Evolutionary conservation across 1,139 yeast genomes (phyloP).

Genomic region (Meyerozyma smithsonii): DNA sequence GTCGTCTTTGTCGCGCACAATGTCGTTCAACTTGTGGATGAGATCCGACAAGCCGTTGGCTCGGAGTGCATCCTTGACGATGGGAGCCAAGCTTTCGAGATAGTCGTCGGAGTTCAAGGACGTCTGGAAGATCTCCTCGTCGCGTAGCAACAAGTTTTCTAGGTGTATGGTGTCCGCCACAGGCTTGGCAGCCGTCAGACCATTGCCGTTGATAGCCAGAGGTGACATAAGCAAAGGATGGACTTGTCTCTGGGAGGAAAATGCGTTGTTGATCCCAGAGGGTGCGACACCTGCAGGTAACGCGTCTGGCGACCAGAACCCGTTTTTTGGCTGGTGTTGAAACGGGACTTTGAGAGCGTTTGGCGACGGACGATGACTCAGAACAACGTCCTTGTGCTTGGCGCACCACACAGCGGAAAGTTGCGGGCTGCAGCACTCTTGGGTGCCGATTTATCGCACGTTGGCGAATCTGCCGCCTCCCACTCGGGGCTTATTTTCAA

Average conservation of each 20-base stretch:
- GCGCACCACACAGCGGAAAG: constrained; percentile 37
- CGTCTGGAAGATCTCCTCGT: constrained; percentile 44
- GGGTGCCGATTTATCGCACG: constrained; percentile 5
- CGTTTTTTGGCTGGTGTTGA: background rate
- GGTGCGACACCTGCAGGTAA: background rate
- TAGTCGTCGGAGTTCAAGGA: constrained; percentile 64
- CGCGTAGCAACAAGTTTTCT: constrained; percentile 38
- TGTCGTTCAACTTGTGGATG: constrained; percentile 49
- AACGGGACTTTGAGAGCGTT: background rate
- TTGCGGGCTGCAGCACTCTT: constrained; percentile 20
- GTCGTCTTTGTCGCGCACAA: constrained; percentile 56
- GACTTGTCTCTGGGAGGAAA: background rate
- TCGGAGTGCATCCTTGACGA: constrained; percentile 64
- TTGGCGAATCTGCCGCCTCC: constrained; percentile 12
- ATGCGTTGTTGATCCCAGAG: background rate
- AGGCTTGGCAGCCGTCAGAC: constrained; percentile 3
- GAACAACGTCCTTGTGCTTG: constrained; percentile 35
- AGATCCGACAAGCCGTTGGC: constrained; percentile 54
- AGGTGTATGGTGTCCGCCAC: constrained; percentile 29
- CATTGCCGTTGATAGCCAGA: constrained; percentile 8
- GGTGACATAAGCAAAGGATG: constrained; percentile 10
- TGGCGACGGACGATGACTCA: constrained; percentile 14
- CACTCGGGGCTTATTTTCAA: constrained; percentile 38
- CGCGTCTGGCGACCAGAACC: background rate
- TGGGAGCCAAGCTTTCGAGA: constrained; percentile 75